Evolutionary conservation across 495 filamentous ascomycete species (phyloP).

Genomic region (Hypoxylon lienhwacheense): DNA sequence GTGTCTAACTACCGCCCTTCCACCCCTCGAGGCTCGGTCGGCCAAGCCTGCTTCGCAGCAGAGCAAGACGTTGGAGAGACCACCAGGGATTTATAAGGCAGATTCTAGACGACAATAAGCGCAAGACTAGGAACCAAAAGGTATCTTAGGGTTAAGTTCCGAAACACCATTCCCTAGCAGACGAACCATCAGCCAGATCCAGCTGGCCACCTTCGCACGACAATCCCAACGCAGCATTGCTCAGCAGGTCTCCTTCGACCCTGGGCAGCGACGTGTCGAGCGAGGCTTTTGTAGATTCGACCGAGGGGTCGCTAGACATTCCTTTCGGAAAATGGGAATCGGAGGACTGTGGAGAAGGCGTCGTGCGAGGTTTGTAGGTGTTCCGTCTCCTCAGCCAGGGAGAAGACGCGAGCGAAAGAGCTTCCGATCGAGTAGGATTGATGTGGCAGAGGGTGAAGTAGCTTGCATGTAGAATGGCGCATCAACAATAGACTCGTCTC

Average conservation of each 20-base stretch:
- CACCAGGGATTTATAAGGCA: conserved; percentile 44
- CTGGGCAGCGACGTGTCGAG: conserved; percentile 36
- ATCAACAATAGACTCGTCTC: conserved; percentile 28
- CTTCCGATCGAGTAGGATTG: conserved; percentile 12
- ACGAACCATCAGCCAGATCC: conserved; percentile 35
- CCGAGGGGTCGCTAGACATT: conserved; percentile 55
- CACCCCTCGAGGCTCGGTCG: conserved; percentile 34
- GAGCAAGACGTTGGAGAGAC: conserved; percentile 29
- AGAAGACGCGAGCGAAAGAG: conserved; percentile 44
- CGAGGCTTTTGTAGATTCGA: conserved; percentile 19
- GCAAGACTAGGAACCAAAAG: conserved; percentile 59
- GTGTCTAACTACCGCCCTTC: conserved; percentile 45
- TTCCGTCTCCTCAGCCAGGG: conserved; percentile 23
- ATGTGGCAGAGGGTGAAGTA: conserved; percentile 6
- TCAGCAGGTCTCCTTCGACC: conserved; percentile 27
- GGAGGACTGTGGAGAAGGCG: conserved; percentile 71
- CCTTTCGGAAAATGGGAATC: conserved; percentile 64
- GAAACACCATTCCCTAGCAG: conserved; percentile 57
- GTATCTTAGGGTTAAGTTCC: conserved; percentile 81
- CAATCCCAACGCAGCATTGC: conserved; percentile 37
- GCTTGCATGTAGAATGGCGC: conserved; percentile 32
- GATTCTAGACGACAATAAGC: conserved; percentile 45
- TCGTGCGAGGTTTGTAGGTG: conserved; percentile 52
- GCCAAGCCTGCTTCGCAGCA: conserved; percentile 49
- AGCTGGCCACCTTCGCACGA: conserved; percentile 34